Conservation (phyloP, 2,329 filamentous ascomycete genomes). For the Penicillium corylophilum region DNA sequence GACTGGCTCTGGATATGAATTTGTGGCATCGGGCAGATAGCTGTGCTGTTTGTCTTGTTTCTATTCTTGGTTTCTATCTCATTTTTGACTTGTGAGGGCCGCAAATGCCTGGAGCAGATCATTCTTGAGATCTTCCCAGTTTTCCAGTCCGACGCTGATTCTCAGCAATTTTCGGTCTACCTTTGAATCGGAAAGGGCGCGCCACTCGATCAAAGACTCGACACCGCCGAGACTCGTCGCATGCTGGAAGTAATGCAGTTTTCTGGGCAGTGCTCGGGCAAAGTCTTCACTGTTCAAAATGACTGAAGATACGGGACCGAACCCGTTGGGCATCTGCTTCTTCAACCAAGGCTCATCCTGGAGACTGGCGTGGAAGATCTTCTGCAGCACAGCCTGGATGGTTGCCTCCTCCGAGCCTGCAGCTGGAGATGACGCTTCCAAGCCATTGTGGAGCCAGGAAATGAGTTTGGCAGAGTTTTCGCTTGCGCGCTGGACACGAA, state of each 20-base stretch:
- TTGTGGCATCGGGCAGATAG: not conserved
- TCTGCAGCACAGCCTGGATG: conserved; percentile 56
- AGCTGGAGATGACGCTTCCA: conserved; percentile 40
- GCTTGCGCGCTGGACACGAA: conserved; percentile 75
- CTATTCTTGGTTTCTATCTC: not conserved
- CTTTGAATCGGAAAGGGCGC: conserved; percentile 74
- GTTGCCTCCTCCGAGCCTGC: conserved; percentile 40
- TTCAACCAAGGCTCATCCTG: conserved; percentile 74
- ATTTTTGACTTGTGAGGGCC: conserved; percentile 5
- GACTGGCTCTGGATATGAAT: conserved; percentile 32
- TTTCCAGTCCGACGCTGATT: conserved; percentile 83
- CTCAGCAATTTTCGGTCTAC: conserved; percentile 73
- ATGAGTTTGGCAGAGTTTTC: conserved; percentile 68
- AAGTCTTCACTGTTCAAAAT: conserved; percentile 58
- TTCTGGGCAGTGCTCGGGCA: conserved; percentile 71
- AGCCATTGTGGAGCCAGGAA: conserved; percentile 61
- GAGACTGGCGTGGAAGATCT: conserved; percentile 74
- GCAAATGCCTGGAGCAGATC: conserved; percentile 70
- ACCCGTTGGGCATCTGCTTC: conserved; percentile 87
- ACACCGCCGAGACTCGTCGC: conserved; percentile 92
- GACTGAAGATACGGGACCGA: conserved; percentile 82
- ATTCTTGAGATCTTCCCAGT: conserved; percentile 74
- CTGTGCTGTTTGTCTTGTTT: not conserved
- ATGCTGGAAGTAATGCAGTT: conserved; percentile 82
- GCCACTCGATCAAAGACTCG: conserved; percentile 95